phyloP scores from a whole-genome alignment of 2,329 filamentous ascomycete species.

The Fusarium tuaranense region DNA sequence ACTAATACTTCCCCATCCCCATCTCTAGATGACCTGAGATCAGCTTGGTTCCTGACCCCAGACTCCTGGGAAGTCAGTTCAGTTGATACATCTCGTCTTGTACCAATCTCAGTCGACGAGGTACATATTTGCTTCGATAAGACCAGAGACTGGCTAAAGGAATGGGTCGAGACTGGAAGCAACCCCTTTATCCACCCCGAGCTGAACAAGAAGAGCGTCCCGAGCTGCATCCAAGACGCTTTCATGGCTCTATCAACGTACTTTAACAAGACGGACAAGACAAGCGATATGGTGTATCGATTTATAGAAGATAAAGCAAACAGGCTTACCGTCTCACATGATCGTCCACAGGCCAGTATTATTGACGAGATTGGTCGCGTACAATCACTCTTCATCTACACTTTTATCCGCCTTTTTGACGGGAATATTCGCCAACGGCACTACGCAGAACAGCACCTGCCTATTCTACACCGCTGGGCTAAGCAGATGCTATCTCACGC shows the following conservation, averaged over 20 bases:
- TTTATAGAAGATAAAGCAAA: slow-evolving; percentile 22
- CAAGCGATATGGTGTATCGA: slow-evolving; percentile 20
- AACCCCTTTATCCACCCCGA: slow-evolving; percentile 26
- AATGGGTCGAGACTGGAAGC: slow-evolving; percentile 25
- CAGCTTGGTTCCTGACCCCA: slow-evolving; percentile 27
- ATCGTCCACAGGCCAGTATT: not conserved
- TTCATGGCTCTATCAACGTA: slow-evolving; percentile 29
- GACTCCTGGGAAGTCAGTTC: slow-evolving; percentile 14
- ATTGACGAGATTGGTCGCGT: slow-evolving; percentile 32
- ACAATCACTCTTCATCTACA: slow-evolving; percentile 39
- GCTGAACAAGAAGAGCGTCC: slow-evolving; percentile 18
- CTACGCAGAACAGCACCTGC: slow-evolving; percentile 35
- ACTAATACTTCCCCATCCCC: not conserved
- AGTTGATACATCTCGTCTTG: not conserved
- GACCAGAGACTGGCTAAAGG: slow-evolving; percentile 15
- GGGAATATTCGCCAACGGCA: slow-evolving; percentile 38
- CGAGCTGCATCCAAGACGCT: slow-evolving; percentile 14
- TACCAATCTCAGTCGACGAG: slow-evolving; percentile 7
- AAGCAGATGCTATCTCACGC: slow-evolving; percentile 14
- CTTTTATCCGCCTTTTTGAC: slow-evolving; percentile 40
- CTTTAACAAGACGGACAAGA: slow-evolving; percentile 24
- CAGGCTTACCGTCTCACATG: not conserved
- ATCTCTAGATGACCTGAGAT: slow-evolving; percentile 24
- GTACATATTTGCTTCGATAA: slow-evolving; percentile 11
- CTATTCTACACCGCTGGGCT: slow-evolving; percentile 30